Evolutionary conservation across 768 basidiomycete genomes (phyloP).

Genomic region (Leccinum subgranulosum): DNA sequence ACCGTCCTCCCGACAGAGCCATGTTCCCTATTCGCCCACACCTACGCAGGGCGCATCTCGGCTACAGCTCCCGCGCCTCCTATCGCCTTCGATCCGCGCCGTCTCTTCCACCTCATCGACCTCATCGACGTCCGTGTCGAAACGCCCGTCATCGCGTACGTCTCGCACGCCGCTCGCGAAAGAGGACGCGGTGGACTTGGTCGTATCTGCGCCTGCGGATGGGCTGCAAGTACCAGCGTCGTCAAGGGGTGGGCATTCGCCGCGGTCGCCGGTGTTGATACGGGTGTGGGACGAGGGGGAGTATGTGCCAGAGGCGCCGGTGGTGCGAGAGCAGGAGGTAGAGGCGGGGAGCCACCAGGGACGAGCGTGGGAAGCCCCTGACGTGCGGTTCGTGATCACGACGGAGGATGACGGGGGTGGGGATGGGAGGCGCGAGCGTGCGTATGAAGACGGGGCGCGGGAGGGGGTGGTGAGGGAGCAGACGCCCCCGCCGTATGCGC

Average conservation of each 20-base stretch:
- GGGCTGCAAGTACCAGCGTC: constrained; percentile 14
- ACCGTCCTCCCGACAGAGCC: constrained; percentile 8
- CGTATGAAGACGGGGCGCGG: neutral
- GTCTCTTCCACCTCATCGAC: neutral
- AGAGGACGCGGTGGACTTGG: constrained; percentile 84
- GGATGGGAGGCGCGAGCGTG: neutral
- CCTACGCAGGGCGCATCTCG: constrained; percentile 7
- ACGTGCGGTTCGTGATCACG: constrained; percentile 3
- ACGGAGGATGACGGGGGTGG: neutral
- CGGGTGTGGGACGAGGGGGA: constrained; percentile 24
- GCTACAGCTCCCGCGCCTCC: constrained; percentile 6
- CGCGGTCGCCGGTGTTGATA: constrained; percentile 19
- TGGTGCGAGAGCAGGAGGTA: neutral
- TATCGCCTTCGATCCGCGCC: constrained; percentile 5
- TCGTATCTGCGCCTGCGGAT: constrained; percentile 42
- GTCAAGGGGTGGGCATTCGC: constrained; percentile 12
- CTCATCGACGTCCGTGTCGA: neutral
- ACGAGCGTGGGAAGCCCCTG: neutral
- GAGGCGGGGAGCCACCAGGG: neutral
- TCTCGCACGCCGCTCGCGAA: constrained; percentile 17
- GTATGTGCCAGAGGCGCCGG: neutral
- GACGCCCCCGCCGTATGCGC: constrained; percentile 21
- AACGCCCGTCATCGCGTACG: neutral
- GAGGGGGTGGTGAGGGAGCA: constrained; percentile 11
- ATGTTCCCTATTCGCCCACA: neutral